phyloP scores from a whole-genome alignment of 1,139 yeast species.

The Groenewaldozyma auringiensis region DNA sequence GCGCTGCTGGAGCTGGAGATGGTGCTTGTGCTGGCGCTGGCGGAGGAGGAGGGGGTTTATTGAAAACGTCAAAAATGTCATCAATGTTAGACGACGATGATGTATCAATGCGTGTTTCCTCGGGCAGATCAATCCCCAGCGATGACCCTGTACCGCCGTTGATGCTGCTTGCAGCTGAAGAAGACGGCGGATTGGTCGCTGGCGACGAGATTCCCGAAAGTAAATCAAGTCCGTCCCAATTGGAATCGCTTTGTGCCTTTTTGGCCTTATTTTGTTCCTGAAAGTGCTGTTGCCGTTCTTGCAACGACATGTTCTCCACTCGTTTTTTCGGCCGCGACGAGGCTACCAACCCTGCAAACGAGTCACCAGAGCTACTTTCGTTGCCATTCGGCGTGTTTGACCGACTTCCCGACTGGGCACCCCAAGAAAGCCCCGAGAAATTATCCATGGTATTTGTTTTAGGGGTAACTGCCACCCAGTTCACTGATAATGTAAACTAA shows the following conservation, averaged over 20 bases:
- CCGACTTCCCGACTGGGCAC: slow-evolving; percentile 6
- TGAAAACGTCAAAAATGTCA: slow-evolving; percentile 31
- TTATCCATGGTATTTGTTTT: slow-evolving; percentile 13
- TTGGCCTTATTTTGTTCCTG: slow-evolving; percentile 11
- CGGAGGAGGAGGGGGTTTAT: slow-evolving; percentile 20
- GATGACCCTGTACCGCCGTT: slow-evolving; percentile 5
- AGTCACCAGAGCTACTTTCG: slow-evolving; percentile 11
- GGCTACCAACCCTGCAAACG: slow-evolving; percentile 19
- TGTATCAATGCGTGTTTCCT: not conserved
- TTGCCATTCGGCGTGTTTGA: slow-evolving; percentile 1
- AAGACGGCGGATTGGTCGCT: not conserved
- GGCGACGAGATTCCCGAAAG: slow-evolving; percentile 8
- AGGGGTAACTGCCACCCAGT: too few species aligned
- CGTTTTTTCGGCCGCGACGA: slow-evolving; percentile 3
- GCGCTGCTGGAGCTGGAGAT: not conserved
- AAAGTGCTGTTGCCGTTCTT: slow-evolving; percentile 21
- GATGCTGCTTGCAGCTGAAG: not conserved
- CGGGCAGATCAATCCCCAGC: slow-evolving; percentile 7
- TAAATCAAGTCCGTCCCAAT: slow-evolving; percentile 15
- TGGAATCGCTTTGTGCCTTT: not conserved
- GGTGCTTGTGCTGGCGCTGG: not conserved
- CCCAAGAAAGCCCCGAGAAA: slow-evolving; percentile 12
- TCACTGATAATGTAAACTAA: too few species aligned
- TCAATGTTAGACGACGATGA: slow-evolving; percentile 10
- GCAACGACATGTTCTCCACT: slow-evolving; percentile 17